Percentiles rank a stretch among this genome's conserved stretches.
Evolutionary conservation across 2,329 filamentous ascomycete species (phyloP).

Genomic region (Pseudogymnoascus sp.): DNA sequence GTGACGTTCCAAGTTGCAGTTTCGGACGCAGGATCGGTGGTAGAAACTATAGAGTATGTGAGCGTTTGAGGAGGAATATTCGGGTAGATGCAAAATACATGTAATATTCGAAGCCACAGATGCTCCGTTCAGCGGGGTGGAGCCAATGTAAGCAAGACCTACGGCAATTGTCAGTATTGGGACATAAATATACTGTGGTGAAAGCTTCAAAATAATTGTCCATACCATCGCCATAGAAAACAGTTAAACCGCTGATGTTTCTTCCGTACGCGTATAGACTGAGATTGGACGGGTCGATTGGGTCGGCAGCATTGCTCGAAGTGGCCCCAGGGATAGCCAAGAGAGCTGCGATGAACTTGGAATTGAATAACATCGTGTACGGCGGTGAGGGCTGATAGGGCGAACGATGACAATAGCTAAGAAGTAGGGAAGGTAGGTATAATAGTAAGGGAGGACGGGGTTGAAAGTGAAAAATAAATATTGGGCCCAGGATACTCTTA

Average conservation of each 20-base stretch:
- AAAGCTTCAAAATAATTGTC: background rate
- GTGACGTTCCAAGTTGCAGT: constrained; percentile 22
- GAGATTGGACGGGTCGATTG: constrained; percentile 14
- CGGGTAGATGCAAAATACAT: constrained; percentile 20
- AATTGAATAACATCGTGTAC: constrained; percentile 15
- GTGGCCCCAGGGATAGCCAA: constrained; percentile 11
- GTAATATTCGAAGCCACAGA: constrained; percentile 26
- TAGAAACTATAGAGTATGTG: constrained; percentile 11
- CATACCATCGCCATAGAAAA: constrained; percentile 32
- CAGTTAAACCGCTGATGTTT: constrained; percentile 23
- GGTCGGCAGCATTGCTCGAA: constrained; percentile 4
- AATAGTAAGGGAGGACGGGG: background rate
- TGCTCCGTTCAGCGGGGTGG: constrained; percentile 15
- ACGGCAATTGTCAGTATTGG: background rate
- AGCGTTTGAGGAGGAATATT: constrained; percentile 21
- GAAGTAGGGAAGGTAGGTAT: background rate
- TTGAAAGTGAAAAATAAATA: background rate
- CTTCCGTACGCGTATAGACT: constrained; percentile 29
- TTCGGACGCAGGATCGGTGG: constrained; percentile 16
- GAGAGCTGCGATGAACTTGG: constrained; percentile 4
- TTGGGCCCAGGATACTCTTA: background rate
- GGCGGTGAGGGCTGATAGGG: background rate
- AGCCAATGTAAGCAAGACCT: constrained; percentile 31
- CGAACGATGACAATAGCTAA: background rate
- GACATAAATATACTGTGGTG: background rate